Base-by-base conservation (phyloP, 805 yeast species). In the Wickerhamiella spandovensis region DNA sequence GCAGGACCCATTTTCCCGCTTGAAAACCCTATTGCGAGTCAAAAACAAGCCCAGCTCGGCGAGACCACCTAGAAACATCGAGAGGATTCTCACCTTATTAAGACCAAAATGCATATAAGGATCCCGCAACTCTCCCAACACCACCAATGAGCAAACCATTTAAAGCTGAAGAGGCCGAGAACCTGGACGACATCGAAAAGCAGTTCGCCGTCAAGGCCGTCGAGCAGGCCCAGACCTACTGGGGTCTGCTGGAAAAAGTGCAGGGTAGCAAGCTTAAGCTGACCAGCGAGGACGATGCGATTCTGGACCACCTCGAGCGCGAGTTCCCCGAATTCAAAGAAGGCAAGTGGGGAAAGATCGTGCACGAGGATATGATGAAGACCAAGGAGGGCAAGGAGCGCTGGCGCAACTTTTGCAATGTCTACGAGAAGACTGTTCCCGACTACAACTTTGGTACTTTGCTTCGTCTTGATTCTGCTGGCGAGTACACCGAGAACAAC, bases 131-230 rank as follows among this genome's bases (percentile, higher is more conserved):
- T 28, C 32, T 5, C 5, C 32, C 32, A 28, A 4, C 32, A 28
- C 12, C 32, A 28, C 13, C 2, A 5, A 48, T 49, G 46, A 46
- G 42, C 25, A 32, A 70, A 17, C 67, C 67, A 51, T 86, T 87
- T 64, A 77, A 82, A 61, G 89, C 98, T 18, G 95, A 92, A 62
- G 76, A 74, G 52, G 97, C 98, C 44, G 96, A 92, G 54, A 92
- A 92, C 72, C 73, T 86, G 60, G 97, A 90, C 68, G 95, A 87
- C 61, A 87, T 92, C 62, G 98, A 92, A 69, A 87, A 80, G 75
- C 97, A 92, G 71, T 92, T 92, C 63, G 97, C 98, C 42, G 98
- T 92, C 53, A 86, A 84, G 68, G 98, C 97, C 5, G 98, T 92
- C 17, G 81, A 78, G 67, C 97, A 92, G 66, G 92, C 95, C 52